Base-by-base conservation (phyloP, 1,139 yeast species). In the Nematodospora anomalae region DNA sequence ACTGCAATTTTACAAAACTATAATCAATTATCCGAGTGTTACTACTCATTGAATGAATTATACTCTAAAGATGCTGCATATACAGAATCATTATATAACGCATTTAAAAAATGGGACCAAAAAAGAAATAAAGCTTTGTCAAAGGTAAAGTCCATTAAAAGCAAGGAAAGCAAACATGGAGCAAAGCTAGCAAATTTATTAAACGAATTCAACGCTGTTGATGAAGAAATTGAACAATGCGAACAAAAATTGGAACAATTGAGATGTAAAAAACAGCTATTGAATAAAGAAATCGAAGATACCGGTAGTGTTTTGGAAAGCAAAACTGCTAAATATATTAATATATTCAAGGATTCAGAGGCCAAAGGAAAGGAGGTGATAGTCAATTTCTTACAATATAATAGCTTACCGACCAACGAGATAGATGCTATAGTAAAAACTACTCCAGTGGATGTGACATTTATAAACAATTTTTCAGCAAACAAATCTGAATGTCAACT, bases 271-370 rank as follows among this genome's bases (percentile, higher is more conserved):
- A 69, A 67, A 38, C 47, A 43, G 4, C 46, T 66, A 0, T 40
- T 80, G 1, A 52, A 52, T 12, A 43, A 51, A 4, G 85, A 79
- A 51, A 64, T 79, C 10, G 60, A 61, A 11, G 67, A 67, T 27
- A 72, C 84, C 0, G 71, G 74, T 45, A 74, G 80, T n/a, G 68
- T 75, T 3, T 59, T 77, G 28, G 81, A 77, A 41, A 75, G 80
- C 44, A 62, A 65, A 38, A 58, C 78, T 0, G 66, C 78, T 0
- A 58, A 64, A 28, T 72, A 65, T 43, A 65, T 73, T 4, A 69
- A 67, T 27, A 54, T 67, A 9, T 64, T 74, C 31, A 58, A 62
- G 21, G 57, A 53, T 7, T 58, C 75, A 23, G 80, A 76, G 37
- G 43, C 33, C 1, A 52, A 58, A 22, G 81, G 79, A 10, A 52